Evolutionary conservation across 768 basidiomycete species (phyloP).

Genomic region (Nidula microcarpa): DNA sequence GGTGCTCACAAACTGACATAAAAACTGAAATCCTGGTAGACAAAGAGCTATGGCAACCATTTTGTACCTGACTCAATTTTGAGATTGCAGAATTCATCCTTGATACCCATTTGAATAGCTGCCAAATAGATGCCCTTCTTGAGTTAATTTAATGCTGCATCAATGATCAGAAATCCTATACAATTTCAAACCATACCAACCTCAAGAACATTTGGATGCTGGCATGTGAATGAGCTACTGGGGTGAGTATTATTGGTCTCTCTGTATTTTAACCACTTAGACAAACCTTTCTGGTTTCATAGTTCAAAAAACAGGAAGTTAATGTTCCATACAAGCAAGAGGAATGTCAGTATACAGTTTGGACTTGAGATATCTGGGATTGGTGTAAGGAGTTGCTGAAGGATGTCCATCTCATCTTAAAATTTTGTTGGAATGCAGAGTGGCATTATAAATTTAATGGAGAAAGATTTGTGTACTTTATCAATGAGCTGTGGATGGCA

Average conservation of each 20-base stretch:
- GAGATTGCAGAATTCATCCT: constrained; percentile 4
- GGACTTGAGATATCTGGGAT: constrained; percentile 6
- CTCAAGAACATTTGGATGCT: not conserved
- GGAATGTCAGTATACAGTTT: constrained; percentile 2
- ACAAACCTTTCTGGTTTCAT: not conserved
- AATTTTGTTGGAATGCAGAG: constrained; percentile 15
- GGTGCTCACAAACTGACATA: not conserved
- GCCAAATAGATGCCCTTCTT: constrained; percentile 1
- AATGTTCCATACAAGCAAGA: constrained; percentile 3
- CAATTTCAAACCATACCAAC: not conserved
- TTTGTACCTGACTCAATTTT: constrained; percentile 2
- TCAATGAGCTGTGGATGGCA: constrained; percentile 34
- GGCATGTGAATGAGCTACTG: not conserved
- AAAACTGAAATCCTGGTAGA: not conserved
- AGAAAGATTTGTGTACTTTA: constrained; percentile 14
- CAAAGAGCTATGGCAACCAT: constrained; percentile 5
- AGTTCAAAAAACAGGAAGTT: constrained; percentile 4
- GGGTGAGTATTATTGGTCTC: not conserved
- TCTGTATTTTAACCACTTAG: not conserved
- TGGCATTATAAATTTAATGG: constrained; percentile 20
- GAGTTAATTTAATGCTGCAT: not conserved
- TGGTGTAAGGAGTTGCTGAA: constrained; percentile 10
- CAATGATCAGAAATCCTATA: not conserved
- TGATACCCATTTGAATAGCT: not conserved
- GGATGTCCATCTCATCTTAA: constrained; percentile 3